Evolutionary conservation across 495 filamentous ascomycete genomes (phyloP).

Genomic region (Penicillium chermesinum): DNA sequence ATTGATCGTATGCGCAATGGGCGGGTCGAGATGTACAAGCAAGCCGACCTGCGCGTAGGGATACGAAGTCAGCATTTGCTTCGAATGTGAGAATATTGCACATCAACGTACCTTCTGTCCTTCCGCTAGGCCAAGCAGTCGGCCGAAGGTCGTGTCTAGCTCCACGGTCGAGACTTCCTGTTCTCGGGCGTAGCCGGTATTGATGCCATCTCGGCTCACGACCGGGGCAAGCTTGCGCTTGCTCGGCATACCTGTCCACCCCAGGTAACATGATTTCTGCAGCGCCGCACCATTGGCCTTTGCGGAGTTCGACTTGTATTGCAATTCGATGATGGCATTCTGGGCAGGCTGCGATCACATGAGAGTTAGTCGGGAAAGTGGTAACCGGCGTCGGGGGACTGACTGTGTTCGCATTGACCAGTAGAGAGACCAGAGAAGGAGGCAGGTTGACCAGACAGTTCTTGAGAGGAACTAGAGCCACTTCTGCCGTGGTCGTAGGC

Average conservation of each 20-base stretch:
- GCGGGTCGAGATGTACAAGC: constrained; percentile 80
- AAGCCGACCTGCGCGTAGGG: constrained; percentile 48
- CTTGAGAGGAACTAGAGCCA: constrained; percentile 77
- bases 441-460: constrained; percentile 94
- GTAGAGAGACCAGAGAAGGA: constrained; percentile 69
- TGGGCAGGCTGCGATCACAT: constrained; percentile 62
- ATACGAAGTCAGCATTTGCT: constrained; percentile 21
- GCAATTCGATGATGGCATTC: constrained; percentile 92
- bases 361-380: constrained; percentile 10
- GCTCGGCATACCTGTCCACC: constrained; percentile 97
- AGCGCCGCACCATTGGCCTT: constrained; percentile 41
- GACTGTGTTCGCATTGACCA: constrained; percentile 85
- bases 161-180: constrained; percentile 74
- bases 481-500: constrained; percentile 65
- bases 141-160: constrained; percentile 85
- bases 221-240: constrained; percentile 71
- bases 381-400: constrained; percentile 25
- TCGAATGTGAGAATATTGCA: constrained; percentile 2
- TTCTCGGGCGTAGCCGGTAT: constrained; percentile 54
- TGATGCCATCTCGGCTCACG: constrained; percentile 67
- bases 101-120: constrained; percentile 69
- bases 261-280: constrained; percentile 71
- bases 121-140: constrained; percentile 71
- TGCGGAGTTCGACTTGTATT: constrained; percentile 47
- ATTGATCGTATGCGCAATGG: constrained; percentile 83